Conservation (phyloP, 768 basidiomycete genomes). For the Mycena belliarum region DNA sequence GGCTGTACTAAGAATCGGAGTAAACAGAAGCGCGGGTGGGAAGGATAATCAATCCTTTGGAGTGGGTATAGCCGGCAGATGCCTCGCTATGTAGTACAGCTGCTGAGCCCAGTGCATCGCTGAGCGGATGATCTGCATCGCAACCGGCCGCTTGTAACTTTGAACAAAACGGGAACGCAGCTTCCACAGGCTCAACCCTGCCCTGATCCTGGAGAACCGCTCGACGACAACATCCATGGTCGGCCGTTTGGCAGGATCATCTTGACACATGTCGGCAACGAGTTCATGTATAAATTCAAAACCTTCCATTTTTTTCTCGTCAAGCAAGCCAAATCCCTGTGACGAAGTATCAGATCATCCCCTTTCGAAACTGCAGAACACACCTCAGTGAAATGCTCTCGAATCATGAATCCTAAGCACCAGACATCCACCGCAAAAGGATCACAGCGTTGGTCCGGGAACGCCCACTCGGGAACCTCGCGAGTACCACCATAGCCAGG, state of each 20-base stretch:
- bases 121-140: neutral
- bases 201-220: neutral
- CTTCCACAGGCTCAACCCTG: neutral
- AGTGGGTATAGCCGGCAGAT: neutral
- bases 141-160: neutral
- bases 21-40: too few relatives aligned
- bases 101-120: neutral
- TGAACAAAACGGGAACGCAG: neutral
- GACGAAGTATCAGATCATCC: too few relatives aligned
- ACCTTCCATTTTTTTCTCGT: neutral
- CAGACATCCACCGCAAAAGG: constrained; percentile 2
- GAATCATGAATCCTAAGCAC: neutral
- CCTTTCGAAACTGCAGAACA: neutral
- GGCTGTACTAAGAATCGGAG: too few relatives aligned
- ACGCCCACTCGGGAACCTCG: neutral
- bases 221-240: neutral
- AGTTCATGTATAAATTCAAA: constrained; percentile 1
- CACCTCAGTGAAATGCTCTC: neutral
- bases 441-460: neutral
- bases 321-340: neutral
- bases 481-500: neutral
- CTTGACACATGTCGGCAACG: neutral
- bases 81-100: neutral
- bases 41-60: too few relatives aligned
- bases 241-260: constrained; percentile 1